Evolutionary conservation across 116 monocot genomes (phyloP).

Genomic region (Papilionanthe hybrid): DNA sequence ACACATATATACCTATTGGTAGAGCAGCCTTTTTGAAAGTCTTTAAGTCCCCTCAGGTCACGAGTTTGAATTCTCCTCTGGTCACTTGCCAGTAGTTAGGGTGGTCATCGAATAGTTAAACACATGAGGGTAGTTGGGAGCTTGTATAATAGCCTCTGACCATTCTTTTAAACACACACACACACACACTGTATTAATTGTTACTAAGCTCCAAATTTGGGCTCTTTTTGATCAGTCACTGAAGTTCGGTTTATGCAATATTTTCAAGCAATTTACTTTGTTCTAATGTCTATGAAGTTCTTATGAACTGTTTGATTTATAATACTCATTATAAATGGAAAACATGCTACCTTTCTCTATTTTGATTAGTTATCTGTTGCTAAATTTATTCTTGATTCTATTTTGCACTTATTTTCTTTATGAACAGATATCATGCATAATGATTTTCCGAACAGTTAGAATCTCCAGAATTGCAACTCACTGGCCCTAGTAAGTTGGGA

Average conservation of each 20-base stretch:
- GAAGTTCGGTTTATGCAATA: background rate
- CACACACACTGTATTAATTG: background rate
- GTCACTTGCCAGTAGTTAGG: no score
- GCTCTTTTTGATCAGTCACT: background rate
- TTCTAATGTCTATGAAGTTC: background rate
- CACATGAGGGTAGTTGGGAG: no score
- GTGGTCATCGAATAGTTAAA: no score
- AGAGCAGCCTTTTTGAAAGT: no score
- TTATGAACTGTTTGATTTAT: background rate
- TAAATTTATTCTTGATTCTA: slow-evolving; percentile 3
- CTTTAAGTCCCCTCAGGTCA: no score
- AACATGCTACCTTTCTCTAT: background rate
- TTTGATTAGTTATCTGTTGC: background rate
- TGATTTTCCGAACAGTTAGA: slow-evolving; percentile 80
- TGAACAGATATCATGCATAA: slow-evolving; percentile 17
- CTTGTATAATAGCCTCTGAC: no score
- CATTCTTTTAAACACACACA: no score
- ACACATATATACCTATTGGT: no score
- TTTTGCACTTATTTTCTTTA: slow-evolving; percentile 10
- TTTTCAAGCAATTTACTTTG: background rate
- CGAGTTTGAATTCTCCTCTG: no score
- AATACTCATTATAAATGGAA: background rate
- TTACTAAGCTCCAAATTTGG: background rate
- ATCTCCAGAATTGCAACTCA: slow-evolving; percentile 89
- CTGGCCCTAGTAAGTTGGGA: slow-evolving; percentile 81